Evolutionary conservation across 305 asterid genomes (phyloP).

Genomic region (Lippia alba): DNA sequence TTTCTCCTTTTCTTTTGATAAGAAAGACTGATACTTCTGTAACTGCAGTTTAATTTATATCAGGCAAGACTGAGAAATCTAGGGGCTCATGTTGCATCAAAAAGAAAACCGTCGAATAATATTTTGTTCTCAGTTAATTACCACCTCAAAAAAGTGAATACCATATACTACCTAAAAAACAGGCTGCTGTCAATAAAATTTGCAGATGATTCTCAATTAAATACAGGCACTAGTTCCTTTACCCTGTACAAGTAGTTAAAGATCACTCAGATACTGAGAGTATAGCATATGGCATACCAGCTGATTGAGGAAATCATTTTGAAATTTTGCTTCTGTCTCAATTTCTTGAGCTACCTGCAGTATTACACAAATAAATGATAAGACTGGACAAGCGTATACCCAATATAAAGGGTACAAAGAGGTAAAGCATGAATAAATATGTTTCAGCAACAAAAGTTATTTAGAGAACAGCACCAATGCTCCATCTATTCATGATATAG

Average conservation of each 20-base stretch:
- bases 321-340: conserved; percentile 71
- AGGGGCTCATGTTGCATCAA: conserved; percentile 2
- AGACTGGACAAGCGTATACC: conserved; percentile 21
- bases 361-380: conserved; percentile 21
- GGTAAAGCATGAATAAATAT: conserved; percentile 14
- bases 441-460: neutral
- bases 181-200: neutral
- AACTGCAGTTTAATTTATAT: neutral
- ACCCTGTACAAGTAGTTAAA: neutral
- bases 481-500: neutral
- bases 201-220: neutral
- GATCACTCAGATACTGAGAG: conserved; percentile 17
- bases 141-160: neutral
- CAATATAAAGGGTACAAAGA: conserved; percentile 14
- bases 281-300: conserved; percentile 57
- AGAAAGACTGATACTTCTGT: too few species aligned
- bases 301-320: conserved; percentile 84
- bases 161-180: neutral
- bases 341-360: conserved; percentile 92
- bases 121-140: conserved; percentile 3
- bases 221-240: neutral
- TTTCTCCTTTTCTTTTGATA: neutral
- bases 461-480: neutral
- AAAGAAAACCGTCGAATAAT: too few species aligned
- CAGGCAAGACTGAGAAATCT: conserved; percentile 1